Evolutionary conservation across 2,329 filamentous ascomycete species (phyloP).

Genomic region (Tetracladium maxilliforme): DNA sequence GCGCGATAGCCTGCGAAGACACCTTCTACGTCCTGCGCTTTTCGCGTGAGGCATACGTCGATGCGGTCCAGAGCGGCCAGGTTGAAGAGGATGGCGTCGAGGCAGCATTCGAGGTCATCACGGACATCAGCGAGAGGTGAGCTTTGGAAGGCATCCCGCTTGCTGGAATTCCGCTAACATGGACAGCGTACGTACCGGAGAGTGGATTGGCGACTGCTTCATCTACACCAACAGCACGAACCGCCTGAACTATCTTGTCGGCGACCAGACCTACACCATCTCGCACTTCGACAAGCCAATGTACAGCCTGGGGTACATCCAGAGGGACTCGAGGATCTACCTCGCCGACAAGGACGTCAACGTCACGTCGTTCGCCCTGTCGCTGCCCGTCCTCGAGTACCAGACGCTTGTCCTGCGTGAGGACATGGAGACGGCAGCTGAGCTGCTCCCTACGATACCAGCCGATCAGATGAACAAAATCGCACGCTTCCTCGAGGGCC

Average conservation of each 20-base stretch:
- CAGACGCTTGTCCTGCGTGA: slow-evolving; percentile 89
- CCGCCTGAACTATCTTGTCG: slow-evolving; percentile 92
- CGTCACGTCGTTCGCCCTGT: slow-evolving; percentile 80
- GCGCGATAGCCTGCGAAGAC: slow-evolving; percentile 86
- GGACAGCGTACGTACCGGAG: slow-evolving; percentile 69
- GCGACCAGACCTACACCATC: slow-evolving; percentile 94
- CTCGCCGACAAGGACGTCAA: slow-evolving; percentile 90
- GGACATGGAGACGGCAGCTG: slow-evolving; percentile 81
- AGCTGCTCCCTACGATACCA: slow-evolving; percentile 72
- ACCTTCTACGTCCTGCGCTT: slow-evolving; percentile 90
- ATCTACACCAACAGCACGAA: slow-evolving; percentile 97
- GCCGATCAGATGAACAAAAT: slow-evolving; percentile 97
- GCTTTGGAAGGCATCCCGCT: slow-evolving; percentile 7
- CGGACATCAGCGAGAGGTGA: slow-evolving; percentile 81
- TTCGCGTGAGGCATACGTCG: slow-evolving; percentile 75
- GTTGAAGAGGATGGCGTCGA: slow-evolving; percentile 88
- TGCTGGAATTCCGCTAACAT: slow-evolving; percentile 8
- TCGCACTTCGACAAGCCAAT: slow-evolving; percentile 92
- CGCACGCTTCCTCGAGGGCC: slow-evolving; percentile 89
- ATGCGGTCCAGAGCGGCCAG: slow-evolving; percentile 67
- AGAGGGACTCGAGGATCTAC: slow-evolving; percentile 89
- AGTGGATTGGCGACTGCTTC: slow-evolving; percentile 98
- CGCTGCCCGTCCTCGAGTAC: slow-evolving; percentile 87
- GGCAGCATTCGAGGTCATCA: slow-evolving; percentile 89
- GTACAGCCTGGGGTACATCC: slow-evolving; percentile 91